phyloP scores from a whole-genome alignment of 164 flowering plant genomes.

The Platanus orientalis region DNA sequence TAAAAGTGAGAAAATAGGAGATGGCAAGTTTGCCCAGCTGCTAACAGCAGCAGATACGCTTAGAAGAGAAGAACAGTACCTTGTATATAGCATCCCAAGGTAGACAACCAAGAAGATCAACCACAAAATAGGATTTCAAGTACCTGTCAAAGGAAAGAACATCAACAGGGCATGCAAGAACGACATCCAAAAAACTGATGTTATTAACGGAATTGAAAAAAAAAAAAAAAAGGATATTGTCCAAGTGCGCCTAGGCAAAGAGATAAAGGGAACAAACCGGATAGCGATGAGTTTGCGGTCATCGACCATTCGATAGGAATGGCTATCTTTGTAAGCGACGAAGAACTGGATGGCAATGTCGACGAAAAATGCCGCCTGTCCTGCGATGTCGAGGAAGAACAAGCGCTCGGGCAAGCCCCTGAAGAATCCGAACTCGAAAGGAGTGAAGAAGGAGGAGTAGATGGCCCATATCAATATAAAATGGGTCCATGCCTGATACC shows the following conservation, averaged over 20 bases:
- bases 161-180: not conserved
- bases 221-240: too few relatives aligned
- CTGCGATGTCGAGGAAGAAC: conserved; percentile 67
- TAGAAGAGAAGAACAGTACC: conserved; percentile 33
- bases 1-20: not conserved
- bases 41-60: too few relatives aligned
- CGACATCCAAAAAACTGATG: not conserved
- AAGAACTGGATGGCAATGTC: conserved; percentile 75
- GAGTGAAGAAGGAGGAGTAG: conserved; percentile 92
- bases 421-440: conserved; percentile 94
- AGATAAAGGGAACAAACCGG: conserved; percentile 35
- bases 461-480: conserved; percentile 85
- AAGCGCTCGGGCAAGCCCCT: conserved; percentile 72
- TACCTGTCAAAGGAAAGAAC: conserved; percentile 43
- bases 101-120: conserved; percentile 74
- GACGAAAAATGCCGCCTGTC: conserved; percentile 70
- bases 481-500: conserved; percentile 63
- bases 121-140: conserved; percentile 61
- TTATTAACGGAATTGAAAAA: too few relatives aligned
- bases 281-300: conserved; percentile 60
- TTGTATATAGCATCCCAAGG: conserved; percentile 88
- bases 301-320: conserved; percentile 64
- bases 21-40: too few relatives aligned
- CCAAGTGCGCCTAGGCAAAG: too few relatives aligned
- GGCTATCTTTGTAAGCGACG: conserved; percentile 65